Percentiles rank a stretch among this genome's conserved stretches.
phyloP scores from a whole-genome alignment of 371 early-diverging fungal genomes.

The Apophysomyces trapeziformis region DNA sequence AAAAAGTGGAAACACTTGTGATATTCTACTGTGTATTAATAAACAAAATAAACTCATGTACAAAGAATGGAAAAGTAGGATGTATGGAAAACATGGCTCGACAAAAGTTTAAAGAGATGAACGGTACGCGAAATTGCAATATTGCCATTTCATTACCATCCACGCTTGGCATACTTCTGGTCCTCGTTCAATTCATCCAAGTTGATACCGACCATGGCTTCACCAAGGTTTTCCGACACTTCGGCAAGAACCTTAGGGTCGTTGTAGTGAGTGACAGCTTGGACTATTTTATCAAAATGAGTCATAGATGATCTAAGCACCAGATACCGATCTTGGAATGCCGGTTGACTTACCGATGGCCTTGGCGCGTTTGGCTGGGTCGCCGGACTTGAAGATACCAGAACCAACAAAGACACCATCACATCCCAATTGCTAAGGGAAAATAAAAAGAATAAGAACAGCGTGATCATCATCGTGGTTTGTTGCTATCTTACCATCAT shows the following conservation, averaged over 20 bases:
- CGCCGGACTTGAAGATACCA: conserved; percentile 92
- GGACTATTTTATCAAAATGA: conserved; percentile 52
- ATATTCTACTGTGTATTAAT: conserved; percentile 1
- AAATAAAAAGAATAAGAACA: conserved; percentile 3
- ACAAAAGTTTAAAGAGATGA: background rate
- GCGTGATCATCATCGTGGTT: too few species aligned
- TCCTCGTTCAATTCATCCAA: conserved; percentile 68
- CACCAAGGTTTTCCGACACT: conserved; percentile 92
- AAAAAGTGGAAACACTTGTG: background rate
- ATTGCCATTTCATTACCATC: conserved; percentile 60
- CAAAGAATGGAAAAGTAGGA: background rate
- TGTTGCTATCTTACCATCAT: conserved; percentile 72
- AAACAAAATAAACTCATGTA: conserved; percentile 6
- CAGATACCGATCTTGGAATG: background rate
- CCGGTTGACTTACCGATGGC: conserved; percentile 68
- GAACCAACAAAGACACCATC: conserved; percentile 96
- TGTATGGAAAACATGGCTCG: conserved; percentile 5
- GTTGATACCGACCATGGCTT: conserved; percentile 97
- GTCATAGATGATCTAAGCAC: background rate
- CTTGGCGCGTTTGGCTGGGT: conserved; percentile 94
- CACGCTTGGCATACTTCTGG: conserved; percentile 76
- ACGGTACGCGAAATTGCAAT: background rate
- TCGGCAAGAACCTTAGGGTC: conserved; percentile 88
- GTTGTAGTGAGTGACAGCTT: conserved; percentile 95
- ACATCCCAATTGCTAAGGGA: conserved; percentile 83